Evolutionary conservation across 495 filamentous ascomycete genomes (phyloP).

Genomic region (Penicillium odoratum): DNA sequence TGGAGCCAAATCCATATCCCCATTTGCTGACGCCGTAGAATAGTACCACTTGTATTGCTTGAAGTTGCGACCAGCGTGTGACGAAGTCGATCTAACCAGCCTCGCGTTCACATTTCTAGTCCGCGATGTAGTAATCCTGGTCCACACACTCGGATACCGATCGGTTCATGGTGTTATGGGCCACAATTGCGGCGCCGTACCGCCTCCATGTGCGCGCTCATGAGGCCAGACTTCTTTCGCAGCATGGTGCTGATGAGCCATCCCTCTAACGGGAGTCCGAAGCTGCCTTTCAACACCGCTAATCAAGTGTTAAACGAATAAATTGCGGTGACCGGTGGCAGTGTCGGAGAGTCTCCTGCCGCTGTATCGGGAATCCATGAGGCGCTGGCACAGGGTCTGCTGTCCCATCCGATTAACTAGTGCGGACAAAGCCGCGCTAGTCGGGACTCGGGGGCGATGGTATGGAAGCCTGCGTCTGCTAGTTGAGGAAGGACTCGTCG

Average conservation of each 20-base stretch:
- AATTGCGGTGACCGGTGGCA: slow-evolving; percentile 11
- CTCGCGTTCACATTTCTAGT: slow-evolving; percentile 46
- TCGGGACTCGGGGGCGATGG: slow-evolving; percentile 68
- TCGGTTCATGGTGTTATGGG: slow-evolving; percentile 59
- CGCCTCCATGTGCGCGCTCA: slow-evolving; percentile 59
- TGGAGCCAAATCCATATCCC: slow-evolving; percentile 55
- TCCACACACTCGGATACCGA: slow-evolving; percentile 61
- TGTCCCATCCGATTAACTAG: slow-evolving; percentile 56
- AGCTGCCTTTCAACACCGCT: slow-evolving; percentile 52
- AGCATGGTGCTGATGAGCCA: slow-evolving; percentile 55
- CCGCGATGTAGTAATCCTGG: slow-evolving; percentile 60
- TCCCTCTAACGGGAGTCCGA: slow-evolving; percentile 53
- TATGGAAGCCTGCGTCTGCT: slow-evolving; percentile 58
- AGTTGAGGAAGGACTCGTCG: slow-evolving; percentile 59
- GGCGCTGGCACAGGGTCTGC: slow-evolving; percentile 50
- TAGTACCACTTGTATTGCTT: slow-evolving; percentile 74
- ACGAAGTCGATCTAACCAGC: slow-evolving; percentile 48
- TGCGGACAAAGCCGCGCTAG: slow-evolving; percentile 69
- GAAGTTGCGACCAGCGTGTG: slow-evolving; percentile 44
- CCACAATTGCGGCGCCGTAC: slow-evolving; percentile 67
- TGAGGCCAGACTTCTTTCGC: slow-evolving; percentile 64
- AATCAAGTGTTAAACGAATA: slow-evolving; percentile 27
- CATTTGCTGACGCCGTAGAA: slow-evolving; percentile 53
- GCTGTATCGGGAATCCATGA: slow-evolving; percentile 40
- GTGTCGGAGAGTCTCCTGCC: slow-evolving; percentile 33